A percentile compares a stretch with the other conserved stretches of the same genome.
Conservation (phyloP, 805 yeast species). For the Cephaloascus fragrans region DNA sequence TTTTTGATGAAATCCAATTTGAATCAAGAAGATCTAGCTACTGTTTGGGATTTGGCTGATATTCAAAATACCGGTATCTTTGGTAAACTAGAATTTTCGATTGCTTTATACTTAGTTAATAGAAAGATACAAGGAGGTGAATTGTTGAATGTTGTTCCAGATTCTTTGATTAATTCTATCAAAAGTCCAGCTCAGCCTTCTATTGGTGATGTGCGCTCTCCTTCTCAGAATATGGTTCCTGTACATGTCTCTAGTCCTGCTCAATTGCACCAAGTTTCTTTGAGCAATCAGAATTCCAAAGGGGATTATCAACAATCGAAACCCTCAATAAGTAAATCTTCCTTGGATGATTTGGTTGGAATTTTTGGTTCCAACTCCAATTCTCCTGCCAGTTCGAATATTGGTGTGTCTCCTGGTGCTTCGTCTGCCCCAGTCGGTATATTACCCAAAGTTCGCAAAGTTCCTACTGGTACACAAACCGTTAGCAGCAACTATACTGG, state of each 20-base stretch:
- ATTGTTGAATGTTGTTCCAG: constrained; percentile 74
- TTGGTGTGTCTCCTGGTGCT: constrained; percentile 5
- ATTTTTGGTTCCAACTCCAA: constrained; percentile 26
- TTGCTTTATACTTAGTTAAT: constrained; percentile 90
- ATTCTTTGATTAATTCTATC: constrained; percentile 35
- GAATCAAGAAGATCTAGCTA: constrained; percentile 75
- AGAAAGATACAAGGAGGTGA: constrained; percentile 69
- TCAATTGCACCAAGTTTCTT: neutral
- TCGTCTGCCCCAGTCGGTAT: constrained; percentile 19
- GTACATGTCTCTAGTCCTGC: constrained; percentile 1
- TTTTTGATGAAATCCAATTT: constrained; percentile 84
- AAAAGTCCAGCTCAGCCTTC: constrained; percentile 10
- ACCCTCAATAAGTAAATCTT: constrained; percentile 29
- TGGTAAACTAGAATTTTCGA: constrained; percentile 73
- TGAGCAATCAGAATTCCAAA: no score
- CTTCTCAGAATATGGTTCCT: constrained; percentile 2
- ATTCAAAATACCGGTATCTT: constrained; percentile 78
- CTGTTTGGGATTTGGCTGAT: constrained; percentile 93
- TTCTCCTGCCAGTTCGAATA: constrained; percentile 6
- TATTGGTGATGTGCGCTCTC: neutral
- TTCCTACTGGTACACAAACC: constrained; percentile 12
- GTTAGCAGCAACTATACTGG: constrained; percentile 17
- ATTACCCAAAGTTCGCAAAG: constrained; percentile 22
- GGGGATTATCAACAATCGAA: neutral
- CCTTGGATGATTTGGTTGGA: constrained; percentile 59